Evolutionary conservation across 768 basidiomycete genomes (phyloP).

Genomic region (Naganishia randhawae): DNA sequence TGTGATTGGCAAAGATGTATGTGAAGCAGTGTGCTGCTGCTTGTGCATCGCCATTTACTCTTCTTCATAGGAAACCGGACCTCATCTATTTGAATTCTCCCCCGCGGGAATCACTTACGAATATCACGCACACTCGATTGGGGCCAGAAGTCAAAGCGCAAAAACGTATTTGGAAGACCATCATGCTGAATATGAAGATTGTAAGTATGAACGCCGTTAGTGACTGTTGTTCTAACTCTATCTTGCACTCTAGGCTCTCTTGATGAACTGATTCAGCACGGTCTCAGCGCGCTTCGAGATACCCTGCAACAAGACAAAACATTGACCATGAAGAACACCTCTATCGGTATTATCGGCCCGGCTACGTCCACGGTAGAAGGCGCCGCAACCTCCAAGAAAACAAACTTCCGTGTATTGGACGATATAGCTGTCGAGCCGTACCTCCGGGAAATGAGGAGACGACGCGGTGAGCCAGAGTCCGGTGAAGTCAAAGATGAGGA

Average conservation of each 20-base stretch:
- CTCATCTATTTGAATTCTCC: conserved; percentile 96
- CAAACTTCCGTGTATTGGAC: conserved; percentile 80
- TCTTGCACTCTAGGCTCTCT: conserved; percentile 62
- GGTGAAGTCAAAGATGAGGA: conserved; percentile 31
- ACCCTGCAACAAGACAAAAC: conserved; percentile 99
- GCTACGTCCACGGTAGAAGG: conserved; percentile 28
- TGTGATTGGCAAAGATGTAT: conserved; percentile 81
- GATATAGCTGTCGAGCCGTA: conserved; percentile 71
- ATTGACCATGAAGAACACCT: conserved; percentile 86
- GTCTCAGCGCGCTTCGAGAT: conserved; percentile 88
- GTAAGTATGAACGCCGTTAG: conserved; percentile 56
- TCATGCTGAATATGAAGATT: conserved; percentile 77
- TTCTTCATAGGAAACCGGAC: conserved; percentile 66
- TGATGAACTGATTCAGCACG: conserved; percentile 85
- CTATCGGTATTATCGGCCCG: conserved; percentile 80
- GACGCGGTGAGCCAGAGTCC: conserved; percentile 37
- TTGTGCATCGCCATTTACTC: neutral
- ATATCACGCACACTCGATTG: conserved; percentile 97
- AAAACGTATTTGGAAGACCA: conserved; percentile 98
- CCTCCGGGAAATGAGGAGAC: conserved; percentile 73
- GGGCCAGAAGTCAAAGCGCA: conserved; percentile 93
- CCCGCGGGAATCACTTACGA: conserved; percentile 96
- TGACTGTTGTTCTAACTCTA: neutral
- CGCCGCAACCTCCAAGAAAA: conserved; percentile 54
- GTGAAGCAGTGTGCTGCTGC: conserved; percentile 16